Evolutionary conservation across 31 red algal species (phyloP), one percentile per base, ranked within the genome.

Genomic region (Asparagopsis taxiformis): DNA sequence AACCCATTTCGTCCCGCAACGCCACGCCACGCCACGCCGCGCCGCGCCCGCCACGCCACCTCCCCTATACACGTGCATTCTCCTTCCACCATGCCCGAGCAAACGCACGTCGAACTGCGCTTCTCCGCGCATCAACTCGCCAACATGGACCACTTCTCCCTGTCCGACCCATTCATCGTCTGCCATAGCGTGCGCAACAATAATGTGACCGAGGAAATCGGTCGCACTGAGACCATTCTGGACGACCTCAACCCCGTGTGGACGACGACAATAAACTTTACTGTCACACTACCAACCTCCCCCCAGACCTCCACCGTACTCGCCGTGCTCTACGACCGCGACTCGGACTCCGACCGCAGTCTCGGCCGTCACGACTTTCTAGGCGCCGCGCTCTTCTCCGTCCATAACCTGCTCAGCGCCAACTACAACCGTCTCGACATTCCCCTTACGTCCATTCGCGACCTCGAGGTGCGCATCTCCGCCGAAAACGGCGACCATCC

Each of bases 221-320:
- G 82, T 17, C 82, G 71, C 33, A 86, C 82, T 0, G 82, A 86
- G 41, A 86, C 82, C 17, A 71, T 86, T 24, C 51, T 70, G 61
- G 82, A 86, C 69, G 82, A 86, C 50, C 71, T 86, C 28, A 86
- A 86, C 63, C 82, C 82, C 1, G 70, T 86, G 59, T 86, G 82
- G 82, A 61, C 70, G 25, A 86, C 82, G 52, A 86, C 82, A 30
- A 76, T 86, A n/a, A 75, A 58, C n/a, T 86, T 86, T 54, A 53
- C 69, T 2, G 50, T 59, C 39, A 62, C 72, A 23, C 70, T 52
- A 31, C 29, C 6, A 5, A 48, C 37, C 3, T 34, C 52, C 17
- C 39, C 72, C 15, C 29, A 30, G 58, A 15, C 69, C 5, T 67
- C 82, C 57, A 53, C 62, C 1, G 48, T 86, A 20, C 63, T 76